These are phyloP conservation scores for Leishmania aethiopica DNA, from an alignment of 208 protist species.

Conservation along the genomic window DNA sequence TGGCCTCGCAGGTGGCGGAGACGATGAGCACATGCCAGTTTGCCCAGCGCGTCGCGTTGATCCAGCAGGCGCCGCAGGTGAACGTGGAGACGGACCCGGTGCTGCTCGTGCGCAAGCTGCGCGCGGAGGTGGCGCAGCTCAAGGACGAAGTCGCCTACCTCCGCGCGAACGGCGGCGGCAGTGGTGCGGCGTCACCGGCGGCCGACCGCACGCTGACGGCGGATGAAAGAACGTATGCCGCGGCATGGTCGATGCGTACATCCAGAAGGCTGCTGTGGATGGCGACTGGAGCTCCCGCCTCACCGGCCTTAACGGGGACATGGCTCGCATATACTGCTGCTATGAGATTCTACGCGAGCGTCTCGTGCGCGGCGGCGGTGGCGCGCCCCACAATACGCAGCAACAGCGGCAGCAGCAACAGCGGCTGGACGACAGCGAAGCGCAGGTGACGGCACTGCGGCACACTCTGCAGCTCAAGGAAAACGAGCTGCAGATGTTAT, in stretches of 20 bases:
- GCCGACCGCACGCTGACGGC: constrained; percentile 63
- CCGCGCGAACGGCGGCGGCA: constrained; percentile 42
- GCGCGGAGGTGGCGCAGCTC: constrained; percentile 84
- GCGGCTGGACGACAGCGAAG: constrained; percentile 38
- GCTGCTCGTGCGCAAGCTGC: constrained; percentile 89
- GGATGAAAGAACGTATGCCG: constrained; percentile 77
- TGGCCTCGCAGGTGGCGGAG: constrained; percentile 63
- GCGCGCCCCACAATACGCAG: not conserved
- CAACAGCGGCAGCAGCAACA: constrained; percentile 11
- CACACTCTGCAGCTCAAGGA: constrained; percentile 90
- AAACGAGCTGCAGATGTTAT: constrained; percentile 91
- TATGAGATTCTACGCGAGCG: constrained; percentile 80
- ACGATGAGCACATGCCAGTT: constrained; percentile 92
- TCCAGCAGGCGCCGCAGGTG: constrained; percentile 84
- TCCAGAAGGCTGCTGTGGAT: constrained; percentile 45
- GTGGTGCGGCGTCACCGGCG: constrained; percentile 12
- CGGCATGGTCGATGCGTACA: constrained; percentile 66
- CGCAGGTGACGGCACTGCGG: constrained; percentile 63
- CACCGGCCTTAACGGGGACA: constrained; percentile 79
- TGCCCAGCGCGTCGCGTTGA: constrained; percentile 90
- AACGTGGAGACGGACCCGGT: constrained; percentile 92
- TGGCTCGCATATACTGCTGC: constrained; percentile 89
- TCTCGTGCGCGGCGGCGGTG: constrained; percentile 17
- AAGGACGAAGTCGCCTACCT: constrained; percentile 90
- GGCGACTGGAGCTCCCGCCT: constrained; percentile 49